Base-by-base conservation (phyloP, 2,329 filamentous ascomycete genomes). In the Parastagonospora avenae region DNA sequence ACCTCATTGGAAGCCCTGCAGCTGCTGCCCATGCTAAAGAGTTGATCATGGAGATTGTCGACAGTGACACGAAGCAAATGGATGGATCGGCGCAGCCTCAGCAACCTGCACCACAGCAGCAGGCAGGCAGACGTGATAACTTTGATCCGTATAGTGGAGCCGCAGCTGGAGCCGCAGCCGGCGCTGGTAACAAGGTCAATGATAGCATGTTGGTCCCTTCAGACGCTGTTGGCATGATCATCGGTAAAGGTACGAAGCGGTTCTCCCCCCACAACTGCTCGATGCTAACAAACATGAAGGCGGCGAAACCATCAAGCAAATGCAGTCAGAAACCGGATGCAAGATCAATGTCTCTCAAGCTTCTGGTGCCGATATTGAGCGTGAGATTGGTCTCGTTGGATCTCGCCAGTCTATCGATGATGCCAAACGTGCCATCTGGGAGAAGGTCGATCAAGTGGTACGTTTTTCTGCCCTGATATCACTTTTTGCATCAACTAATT, bases 201-300 rank as follows among this genome's bases (percentile, higher is more conserved):
- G 91, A 96, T 67, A 87, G 85, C 35, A 91, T 96, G 56, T 87
- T 85, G 61, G 91, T 96, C 8, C 92, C 92, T 10, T 93, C 91
- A 16, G 92, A 96, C 71, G 89, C 92, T 5, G 92, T 96, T 47
- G 92, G 92, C 54, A 96, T 96, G 92, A 96, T 96, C 59, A 96
- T 96, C 54, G 92, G 92, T 59, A 96, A 96, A 79, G 90, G 80
- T 81, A 63, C 53, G 54, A 44, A 36, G 30, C 10, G 54, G n/a
- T 12, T 36, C 19, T 8, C 27, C 4, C 2, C 51, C 3, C 28
- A 28, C 15, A 6, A 12, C 10, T 19, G 15, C 12, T 32, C 31
- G 19, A 36, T 45, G 62, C 56, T 72, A 60, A 64, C 52, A 37
- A 29, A 19, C 31, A 12, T 19, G 46, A 45, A 81, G 82, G 91